A percentile compares a stretch with the other conserved stretches of the same genome.
These are phyloP conservation scores for Porcisia hertigi DNA, from an alignment of 208 protist species.

Conservation along the genomic window DNA sequence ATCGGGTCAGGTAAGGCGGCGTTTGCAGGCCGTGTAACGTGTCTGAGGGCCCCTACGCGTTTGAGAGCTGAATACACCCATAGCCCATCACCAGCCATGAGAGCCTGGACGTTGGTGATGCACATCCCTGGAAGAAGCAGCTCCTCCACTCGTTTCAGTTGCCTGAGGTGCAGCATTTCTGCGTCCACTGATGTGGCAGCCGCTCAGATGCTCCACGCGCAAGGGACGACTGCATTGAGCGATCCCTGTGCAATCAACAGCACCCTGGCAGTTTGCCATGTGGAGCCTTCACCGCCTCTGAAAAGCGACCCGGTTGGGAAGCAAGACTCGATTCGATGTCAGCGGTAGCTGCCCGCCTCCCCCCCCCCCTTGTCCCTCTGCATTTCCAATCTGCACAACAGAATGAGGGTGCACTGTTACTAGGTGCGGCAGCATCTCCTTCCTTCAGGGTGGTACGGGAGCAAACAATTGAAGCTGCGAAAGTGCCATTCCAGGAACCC, in stretches of 20 bases:
- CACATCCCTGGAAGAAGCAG: constrained; percentile 27
- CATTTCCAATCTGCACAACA: constrained; percentile 6
- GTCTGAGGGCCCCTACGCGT: constrained; percentile 16
- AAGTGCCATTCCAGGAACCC: constrained; percentile 18
- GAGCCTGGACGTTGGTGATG: constrained; percentile 15
- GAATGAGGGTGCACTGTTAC: constrained; percentile 23
- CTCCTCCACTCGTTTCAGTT: constrained; percentile 19
- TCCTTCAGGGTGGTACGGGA: constrained; percentile 11
- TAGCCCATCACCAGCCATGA: constrained; percentile 11
- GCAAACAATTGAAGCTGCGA: constrained; percentile 31
- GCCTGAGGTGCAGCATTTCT: constrained; percentile 16
- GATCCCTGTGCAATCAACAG: constrained; percentile 27
- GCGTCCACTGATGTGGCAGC: constrained; percentile 18
- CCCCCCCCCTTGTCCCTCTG: not conserved
- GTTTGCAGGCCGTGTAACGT: constrained; percentile 22
- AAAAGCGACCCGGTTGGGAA: constrained; percentile 21
- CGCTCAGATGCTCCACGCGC: constrained; percentile 26
- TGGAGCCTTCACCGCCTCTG: constrained; percentile 18
- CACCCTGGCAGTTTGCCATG: constrained; percentile 12
- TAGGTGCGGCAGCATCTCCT: constrained; percentile 28
- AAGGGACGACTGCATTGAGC: constrained; percentile 17
- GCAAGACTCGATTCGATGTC: constrained; percentile 8
- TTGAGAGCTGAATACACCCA: constrained; percentile 26
- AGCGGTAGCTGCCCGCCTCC: not conserved
- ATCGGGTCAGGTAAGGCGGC: constrained; percentile 19